Conservation (phyloP, 495 filamentous ascomycete species). For the Xylaria longipes region DNA sequence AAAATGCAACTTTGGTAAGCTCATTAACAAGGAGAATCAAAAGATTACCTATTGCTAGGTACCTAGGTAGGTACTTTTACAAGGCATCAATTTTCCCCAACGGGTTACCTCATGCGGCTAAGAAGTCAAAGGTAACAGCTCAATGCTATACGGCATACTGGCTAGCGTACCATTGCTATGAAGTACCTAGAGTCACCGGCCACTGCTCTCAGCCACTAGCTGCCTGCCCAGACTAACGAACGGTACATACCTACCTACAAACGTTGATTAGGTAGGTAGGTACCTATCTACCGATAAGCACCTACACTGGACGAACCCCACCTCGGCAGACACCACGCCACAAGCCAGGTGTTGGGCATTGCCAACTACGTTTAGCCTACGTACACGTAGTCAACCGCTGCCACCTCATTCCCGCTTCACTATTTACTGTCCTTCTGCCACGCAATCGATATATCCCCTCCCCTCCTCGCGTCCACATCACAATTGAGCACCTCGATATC, state of each 20-base stretch:
- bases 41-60: too few species aligned
- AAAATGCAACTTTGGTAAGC: background rate
- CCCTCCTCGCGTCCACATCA: background rate
- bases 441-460: slow-evolving; percentile 11
- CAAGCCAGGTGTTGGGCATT: slow-evolving; percentile 3
- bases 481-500: slow-evolving; percentile 8
- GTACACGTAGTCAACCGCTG: slow-evolving; percentile 25
- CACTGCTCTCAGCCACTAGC: slow-evolving; percentile 4
- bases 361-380: background rate
- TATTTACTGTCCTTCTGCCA: slow-evolving; percentile 5
- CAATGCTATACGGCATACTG: too few species aligned
- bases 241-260: background rate
- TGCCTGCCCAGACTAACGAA: background rate
- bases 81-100: too few species aligned
- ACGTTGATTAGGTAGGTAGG: too few species aligned
- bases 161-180: background rate
- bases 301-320: background rate
- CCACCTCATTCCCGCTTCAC: slow-evolving; percentile 21
- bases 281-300: too few species aligned
- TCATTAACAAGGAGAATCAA: background rate
- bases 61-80: too few species aligned
- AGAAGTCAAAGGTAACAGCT: too few species aligned
- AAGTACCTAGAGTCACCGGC: background rate
- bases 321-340: slow-evolving; percentile 8
- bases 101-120: too few species aligned